phyloP scores from a whole-genome alignment of 2,329 filamentous ascomycete species.

The Trichoderma koningiopsis region DNA sequence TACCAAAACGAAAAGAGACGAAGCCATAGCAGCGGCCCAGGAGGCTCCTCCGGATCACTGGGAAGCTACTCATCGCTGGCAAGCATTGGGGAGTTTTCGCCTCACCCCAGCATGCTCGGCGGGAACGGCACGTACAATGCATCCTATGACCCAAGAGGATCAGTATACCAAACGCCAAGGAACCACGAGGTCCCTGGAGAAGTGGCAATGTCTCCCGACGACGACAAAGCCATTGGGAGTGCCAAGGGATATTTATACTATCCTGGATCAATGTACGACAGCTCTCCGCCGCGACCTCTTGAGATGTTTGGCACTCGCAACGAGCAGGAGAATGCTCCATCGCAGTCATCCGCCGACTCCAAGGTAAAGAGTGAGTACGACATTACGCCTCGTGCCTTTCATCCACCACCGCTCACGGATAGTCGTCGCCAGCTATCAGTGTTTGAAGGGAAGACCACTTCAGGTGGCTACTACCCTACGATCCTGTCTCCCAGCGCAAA shows the following conservation, averaged over 20 bases:
- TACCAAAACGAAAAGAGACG: slow-evolving; percentile 72
- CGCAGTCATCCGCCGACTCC: slow-evolving; percentile 37
- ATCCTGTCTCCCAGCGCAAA: slow-evolving; percentile 47
- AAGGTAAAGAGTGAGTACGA: slow-evolving; percentile 57
- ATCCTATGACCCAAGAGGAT: slow-evolving; percentile 19
- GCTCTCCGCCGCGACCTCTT: slow-evolving; percentile 49
- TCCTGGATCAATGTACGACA: slow-evolving; percentile 54
- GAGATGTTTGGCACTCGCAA: slow-evolving; percentile 52
- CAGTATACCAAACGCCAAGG: slow-evolving; percentile 35
- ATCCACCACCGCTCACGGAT: slow-evolving; percentile 44
- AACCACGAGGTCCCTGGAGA: slow-evolving; percentile 56
- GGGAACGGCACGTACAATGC: slow-evolving; percentile 11
- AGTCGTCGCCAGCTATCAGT: slow-evolving; percentile 45
- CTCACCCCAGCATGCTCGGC: slow-evolving; percentile 6
- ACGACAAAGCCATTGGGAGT: slow-evolving; percentile 52
- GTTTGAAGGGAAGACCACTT: slow-evolving; percentile 56
- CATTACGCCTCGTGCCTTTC: slow-evolving; percentile 50
- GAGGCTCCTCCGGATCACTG: slow-evolving; percentile 64
- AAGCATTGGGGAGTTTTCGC: slow-evolving; percentile 36
- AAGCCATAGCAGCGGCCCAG: slow-evolving; percentile 68
- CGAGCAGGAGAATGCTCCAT: slow-evolving; percentile 39
- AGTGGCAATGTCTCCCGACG: slow-evolving; percentile 53
- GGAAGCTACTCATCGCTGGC: slow-evolving; percentile 43
- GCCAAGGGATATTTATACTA: slow-evolving; percentile 60
- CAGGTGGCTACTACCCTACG: slow-evolving; percentile 55